These are phyloP conservation scores for Penicillium roqueforti DNA, from an alignment of 495 filamentous ascomycete genomes.

Conservation along the genomic window DNA sequence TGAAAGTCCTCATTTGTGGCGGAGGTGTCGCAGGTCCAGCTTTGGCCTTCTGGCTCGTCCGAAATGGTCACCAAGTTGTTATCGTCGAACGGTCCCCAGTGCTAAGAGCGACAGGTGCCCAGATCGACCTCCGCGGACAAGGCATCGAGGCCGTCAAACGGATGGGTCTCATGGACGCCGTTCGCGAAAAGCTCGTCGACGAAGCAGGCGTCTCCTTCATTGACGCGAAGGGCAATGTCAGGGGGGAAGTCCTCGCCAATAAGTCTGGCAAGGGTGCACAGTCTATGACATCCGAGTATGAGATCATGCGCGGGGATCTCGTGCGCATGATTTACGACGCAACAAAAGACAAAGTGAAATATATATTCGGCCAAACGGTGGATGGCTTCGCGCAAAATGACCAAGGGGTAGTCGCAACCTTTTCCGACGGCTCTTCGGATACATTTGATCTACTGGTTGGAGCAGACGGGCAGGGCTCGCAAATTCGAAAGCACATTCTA, in stretches of 20 bases:
- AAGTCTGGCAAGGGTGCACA: conserved; percentile 31
- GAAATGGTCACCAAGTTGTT: conserved; percentile 29
- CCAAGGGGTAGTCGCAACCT: conserved; percentile 29
- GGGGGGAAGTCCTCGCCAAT: conserved; percentile 29
- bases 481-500: conserved; percentile 33
- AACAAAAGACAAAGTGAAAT: conserved; percentile 32
- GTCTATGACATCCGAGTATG: conserved; percentile 39
- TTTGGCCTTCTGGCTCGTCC: conserved; percentile 38
- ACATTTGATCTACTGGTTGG: conserved; percentile 48
- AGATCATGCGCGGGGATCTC: conserved; percentile 47
- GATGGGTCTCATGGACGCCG: conserved; percentile 38
- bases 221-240: conserved; percentile 23
- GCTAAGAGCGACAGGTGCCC: conserved; percentile 32
- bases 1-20: conserved; percentile 44
- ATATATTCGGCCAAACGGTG: conserved; percentile 36
- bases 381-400: conserved; percentile 23
- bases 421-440: conserved; percentile 33
- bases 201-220: conserved; percentile 37
- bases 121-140: conserved; percentile 40
- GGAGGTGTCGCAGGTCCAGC: conserved; percentile 32
- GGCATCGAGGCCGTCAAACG: conserved; percentile 34
- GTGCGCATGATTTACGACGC: conserved; percentile 34
- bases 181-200: conserved; percentile 27
- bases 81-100: conserved; percentile 40
- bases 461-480: conserved; percentile 48